Conservation (phyloP, 176 grass and related monocot species). For the Melocanna baccifera region DNA sequence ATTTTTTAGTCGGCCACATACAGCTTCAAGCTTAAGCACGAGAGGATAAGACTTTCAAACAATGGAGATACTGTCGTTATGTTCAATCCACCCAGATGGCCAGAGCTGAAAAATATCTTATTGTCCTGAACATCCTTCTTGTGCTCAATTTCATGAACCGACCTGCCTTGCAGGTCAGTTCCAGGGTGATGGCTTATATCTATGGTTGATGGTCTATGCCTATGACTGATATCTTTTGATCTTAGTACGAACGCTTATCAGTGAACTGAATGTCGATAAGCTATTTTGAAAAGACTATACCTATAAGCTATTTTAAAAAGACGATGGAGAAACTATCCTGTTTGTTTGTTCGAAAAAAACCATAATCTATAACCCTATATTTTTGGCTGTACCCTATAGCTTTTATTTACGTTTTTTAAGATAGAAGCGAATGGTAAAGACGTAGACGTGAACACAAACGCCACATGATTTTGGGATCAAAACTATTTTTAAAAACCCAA, state of each 20-base stretch:
- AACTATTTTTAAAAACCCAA: accelerated
- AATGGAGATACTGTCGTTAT: neutral
- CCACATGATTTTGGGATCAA: no score
- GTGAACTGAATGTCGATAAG: no score
- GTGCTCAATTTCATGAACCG: neutral
- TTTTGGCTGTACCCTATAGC: no score
- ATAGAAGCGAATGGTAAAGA: no score
- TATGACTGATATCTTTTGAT: no score
- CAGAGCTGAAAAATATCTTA: neutral
- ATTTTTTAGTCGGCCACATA: neutral
- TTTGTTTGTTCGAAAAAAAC: no score
- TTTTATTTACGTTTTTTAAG: no score
- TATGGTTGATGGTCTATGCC: no score
- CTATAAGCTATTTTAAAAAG: accelerated
- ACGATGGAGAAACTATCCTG: accelerated
- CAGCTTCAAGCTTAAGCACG: neutral
- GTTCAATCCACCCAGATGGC: no score
- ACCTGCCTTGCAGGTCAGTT: neutral
- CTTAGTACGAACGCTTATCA: accelerated
- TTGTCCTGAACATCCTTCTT: neutral
- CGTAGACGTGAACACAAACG: no score
- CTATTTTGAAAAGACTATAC: no score
- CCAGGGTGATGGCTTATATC: neutral
- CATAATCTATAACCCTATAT: no score
- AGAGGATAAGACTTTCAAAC: neutral